Evolutionary conservation across 73 alveolate genomes (phyloP), one percentile per base, ranked within the genome.

Genomic region (Paramecium caudatum): DNA sequence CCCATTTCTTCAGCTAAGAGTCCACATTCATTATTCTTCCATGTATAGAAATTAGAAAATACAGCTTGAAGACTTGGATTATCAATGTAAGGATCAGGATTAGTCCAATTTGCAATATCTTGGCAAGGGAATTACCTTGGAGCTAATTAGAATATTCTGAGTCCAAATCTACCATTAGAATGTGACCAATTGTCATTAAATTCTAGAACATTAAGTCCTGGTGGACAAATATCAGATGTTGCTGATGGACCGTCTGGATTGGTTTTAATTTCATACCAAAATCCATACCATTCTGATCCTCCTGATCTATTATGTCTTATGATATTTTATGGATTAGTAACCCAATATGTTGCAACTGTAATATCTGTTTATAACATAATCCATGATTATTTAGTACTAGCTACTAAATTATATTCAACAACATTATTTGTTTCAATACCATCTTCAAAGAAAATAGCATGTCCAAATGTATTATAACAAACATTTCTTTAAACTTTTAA

Each of bases 211-310:
- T 63, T 70, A 65, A 47, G 90, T 46, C 91, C 91, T 62, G 65
- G 93, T 4, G 99, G 99, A 90, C 99, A 95, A 62, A 90, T 70
- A 74, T 90, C 92, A 4, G 90, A 69, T 10, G 92, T 86, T 25
- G 91, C 91, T 13, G 98, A 93, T 16, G 99, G 98, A 2, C 99
- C 99, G 63, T 82, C 91, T 3, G 98, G 96, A 50, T 90, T 81
- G 7, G 69, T 74, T 16, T 97, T 97, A 2, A 97, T 97, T 50
- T 82, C 91, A 91, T 86, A 91, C 99, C 99, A 96, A 90, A 82
- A 96, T n/a, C 99, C 99, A 87, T 91, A 95, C 50, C 93, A 90
- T 27, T 90, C 96, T 16, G 97, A 91, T 8, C 99, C 99, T 41
- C 96, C 98, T 16, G 98, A 97, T 81, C 92, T 95, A 62, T 96